These are phyloP conservation scores for Breynia disticha DNA, from an alignment of 441 rosid species.

Conservation along the genomic window DNA sequence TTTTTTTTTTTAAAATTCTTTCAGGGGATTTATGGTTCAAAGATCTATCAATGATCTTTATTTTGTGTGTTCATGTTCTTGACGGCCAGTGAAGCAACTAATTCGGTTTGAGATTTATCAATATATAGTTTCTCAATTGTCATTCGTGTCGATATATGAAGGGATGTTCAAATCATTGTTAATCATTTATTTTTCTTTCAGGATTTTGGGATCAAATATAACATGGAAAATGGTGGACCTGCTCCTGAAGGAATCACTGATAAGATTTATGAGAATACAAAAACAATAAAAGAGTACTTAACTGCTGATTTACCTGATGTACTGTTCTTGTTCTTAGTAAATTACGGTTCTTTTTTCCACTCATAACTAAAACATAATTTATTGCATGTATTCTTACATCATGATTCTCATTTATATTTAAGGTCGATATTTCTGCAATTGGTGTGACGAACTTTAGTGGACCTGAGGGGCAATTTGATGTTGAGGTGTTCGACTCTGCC, in stretches of 20 bases:
- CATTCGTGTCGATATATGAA: neutral
- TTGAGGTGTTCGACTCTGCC: conserved; percentile 91
- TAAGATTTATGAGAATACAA: conserved; percentile 90
- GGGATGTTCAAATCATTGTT: no score
- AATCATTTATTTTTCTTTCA: conserved; percentile 21
- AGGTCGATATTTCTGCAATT: conserved; percentile 69
- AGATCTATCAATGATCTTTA: neutral
- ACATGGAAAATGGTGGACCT: conserved; percentile 99
- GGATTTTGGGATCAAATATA: conserved; percentile 99
- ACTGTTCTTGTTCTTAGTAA: conserved; percentile 19
- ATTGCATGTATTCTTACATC: conserved; percentile 4
- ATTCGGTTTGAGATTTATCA: no score
- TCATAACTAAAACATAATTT: neutral
- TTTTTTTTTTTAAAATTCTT: conserved; percentile 4
- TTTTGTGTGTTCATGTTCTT: no score
- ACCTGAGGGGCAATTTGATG: conserved; percentile 83
- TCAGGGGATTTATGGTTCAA: neutral
- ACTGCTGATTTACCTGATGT: conserved; percentile 78
- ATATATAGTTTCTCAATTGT: no score
- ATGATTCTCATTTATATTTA: conserved; percentile 14
- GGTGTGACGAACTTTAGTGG: conserved; percentile 68
- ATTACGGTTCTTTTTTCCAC: conserved; percentile 7
- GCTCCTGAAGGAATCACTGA: conserved; percentile 96
- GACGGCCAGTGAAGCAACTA: neutral
- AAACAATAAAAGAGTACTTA: conserved; percentile 72